Evolutionary conservation across 441 rosid genomes (phyloP).

Genomic region (Euphorbia corollata): DNA sequence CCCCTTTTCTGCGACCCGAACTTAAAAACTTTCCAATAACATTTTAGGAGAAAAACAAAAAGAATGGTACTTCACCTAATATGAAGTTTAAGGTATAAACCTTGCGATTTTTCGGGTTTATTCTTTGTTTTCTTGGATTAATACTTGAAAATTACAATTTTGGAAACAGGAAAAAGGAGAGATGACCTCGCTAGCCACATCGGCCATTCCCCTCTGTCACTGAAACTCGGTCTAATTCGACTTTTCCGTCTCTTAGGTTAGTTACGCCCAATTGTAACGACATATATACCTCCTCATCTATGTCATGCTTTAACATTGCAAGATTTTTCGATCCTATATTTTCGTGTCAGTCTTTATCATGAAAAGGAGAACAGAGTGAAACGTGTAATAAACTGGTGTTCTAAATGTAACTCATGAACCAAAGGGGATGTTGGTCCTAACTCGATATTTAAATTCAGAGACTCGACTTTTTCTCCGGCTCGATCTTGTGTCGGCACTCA

Average conservation of each 20-base stretch:
- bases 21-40: no score
- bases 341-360: constrained; percentile 25
- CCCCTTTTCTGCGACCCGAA: no score
- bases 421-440: constrained; percentile 28
- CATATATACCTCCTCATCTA: constrained; percentile 46
- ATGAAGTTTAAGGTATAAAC: no score
- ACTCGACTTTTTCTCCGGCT: constrained; percentile 52
- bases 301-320: constrained; percentile 39
- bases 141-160: no score
- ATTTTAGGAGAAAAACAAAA: no score
- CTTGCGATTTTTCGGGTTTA: no score
- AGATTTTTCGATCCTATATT: constrained; percentile 37
- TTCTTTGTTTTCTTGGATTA: no score
- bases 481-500: constrained; percentile 38
- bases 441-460: constrained; percentile 47
- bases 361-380: constrained; percentile 38
- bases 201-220: no score
- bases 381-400: constrained; percentile 77
- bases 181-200: no score
- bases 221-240: no score
- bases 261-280: constrained; percentile 74
- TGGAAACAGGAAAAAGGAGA: no score
- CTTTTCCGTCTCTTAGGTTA: constrained; percentile 44
- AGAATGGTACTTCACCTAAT: no score
- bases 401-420: constrained; percentile 38